A percentile compares a stretch with the other conserved stretches of the same genome.
Conservation (phyloP, 2,329 filamentous ascomycete species). For the Fusarium pseudocircinatum region DNA sequence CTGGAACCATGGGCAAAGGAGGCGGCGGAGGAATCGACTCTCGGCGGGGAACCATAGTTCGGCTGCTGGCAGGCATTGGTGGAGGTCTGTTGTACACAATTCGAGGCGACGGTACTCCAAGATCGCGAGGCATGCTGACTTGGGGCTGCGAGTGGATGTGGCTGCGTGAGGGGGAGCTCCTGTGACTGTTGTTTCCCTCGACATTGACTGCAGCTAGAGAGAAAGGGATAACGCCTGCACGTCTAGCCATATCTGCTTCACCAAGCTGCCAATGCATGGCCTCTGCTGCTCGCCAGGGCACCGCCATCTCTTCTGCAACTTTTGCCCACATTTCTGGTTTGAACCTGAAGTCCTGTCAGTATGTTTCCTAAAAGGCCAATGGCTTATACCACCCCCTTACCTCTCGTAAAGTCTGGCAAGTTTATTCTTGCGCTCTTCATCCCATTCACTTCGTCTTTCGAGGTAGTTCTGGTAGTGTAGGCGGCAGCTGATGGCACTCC, state of each 20-base stretch:
- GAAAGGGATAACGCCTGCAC: slow-evolving; percentile 90
- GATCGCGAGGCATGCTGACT: slow-evolving; percentile 56
- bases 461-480: slow-evolving; percentile 98
- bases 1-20: slow-evolving; percentile 44
- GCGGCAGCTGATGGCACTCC: slow-evolving; percentile 93
- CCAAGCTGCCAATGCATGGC: slow-evolving; percentile 99
- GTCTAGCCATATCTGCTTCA: slow-evolving; percentile 90
- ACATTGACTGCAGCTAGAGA: slow-evolving; percentile 68
- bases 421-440: slow-evolving; percentile 98
- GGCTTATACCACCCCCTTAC: slow-evolving; percentile 57
- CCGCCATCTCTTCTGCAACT: slow-evolving; percentile 91
- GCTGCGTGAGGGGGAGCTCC: slow-evolving; percentile 51
- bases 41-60: slow-evolving; percentile 53
- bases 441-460: slow-evolving; percentile 92
- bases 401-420: slow-evolving; percentile 93
- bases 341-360: slow-evolving; percentile 69
- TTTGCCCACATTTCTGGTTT: slow-evolving; percentile 98
- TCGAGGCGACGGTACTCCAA: slow-evolving; percentile 54
- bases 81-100: slow-evolving; percentile 52
- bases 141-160: slow-evolving; percentile 59
- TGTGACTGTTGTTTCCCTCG: slow-evolving; percentile 53
- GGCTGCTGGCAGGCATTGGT: slow-evolving; percentile 47
- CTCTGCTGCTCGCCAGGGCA: slow-evolving; percentile 95
- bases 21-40: slow-evolving; percentile 51
- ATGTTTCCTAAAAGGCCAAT: not conserved